Base-by-base conservation (phyloP, 139 green algal genomes). In the Pedinophyceae sp. region DNA sequence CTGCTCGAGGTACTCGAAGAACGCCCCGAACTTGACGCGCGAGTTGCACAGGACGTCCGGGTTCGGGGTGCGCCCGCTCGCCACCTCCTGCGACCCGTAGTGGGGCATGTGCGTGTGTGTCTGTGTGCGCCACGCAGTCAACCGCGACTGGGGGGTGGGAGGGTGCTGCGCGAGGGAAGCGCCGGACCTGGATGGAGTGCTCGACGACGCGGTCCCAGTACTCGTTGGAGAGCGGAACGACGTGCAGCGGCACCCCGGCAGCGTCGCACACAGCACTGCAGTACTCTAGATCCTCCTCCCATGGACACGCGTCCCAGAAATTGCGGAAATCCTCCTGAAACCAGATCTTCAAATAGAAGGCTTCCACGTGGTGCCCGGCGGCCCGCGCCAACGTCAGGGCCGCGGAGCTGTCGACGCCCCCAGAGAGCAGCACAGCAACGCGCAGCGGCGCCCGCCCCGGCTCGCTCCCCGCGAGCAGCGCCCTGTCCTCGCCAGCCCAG, bases 41-140 rank as follows among this genome's bases (percentile, higher is more conserved):
- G 74, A 87, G 76, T 99, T 99, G 80, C 91, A 99, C 3, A 96
- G 69, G 26, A 99, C 74, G 68, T 99, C 91, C 1, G 91, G 91
- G 68, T 99, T 99, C 30, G 91, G 91, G 3, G 91, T 99, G 41
- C 82, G 72, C 2, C 91, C 91, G 2, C 60, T 65, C 18, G 72
- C 65, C 39, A 97, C 90, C 60, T 96, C 80, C 0, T 43, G n/a
- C n/a, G n/a, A n/a, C n/a, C n/a, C n/a, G n/a, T n/a, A n/a, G n/a
- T n/a, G n/a, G n/a, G n/a, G n/a, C n/a, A n/a, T n/a, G n/a, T n/a
- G n/a, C n/a, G n/a, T n/a, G n/a, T n/a, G n/a, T n/a, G n/a, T n/a
- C n/a, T n/a, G n/a, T n/a, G n/a, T n/a, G n/a, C n/a, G n/a, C n/a
- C n/a, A n/a, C n/a, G n/a, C n/a, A n/a, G n/a, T n/a, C n/a, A n/a